These are phyloP conservation scores for Hypholoma fasciculare DNA, from an alignment of 768 basidiomycete species.

Conservation along the genomic window DNA sequence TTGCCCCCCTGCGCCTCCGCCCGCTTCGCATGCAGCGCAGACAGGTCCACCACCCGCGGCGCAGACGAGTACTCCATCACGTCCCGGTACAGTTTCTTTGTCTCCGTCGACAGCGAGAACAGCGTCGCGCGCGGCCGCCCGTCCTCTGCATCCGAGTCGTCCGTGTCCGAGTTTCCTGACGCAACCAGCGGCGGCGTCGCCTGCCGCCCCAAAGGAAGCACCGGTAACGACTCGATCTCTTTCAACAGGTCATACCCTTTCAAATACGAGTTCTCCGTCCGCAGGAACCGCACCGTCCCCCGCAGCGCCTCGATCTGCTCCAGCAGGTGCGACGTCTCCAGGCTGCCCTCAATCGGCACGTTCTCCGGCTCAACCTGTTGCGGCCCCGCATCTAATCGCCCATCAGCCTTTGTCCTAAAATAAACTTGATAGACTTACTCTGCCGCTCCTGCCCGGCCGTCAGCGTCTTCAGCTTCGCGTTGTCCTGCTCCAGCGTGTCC, in stretches of 20 bases:
- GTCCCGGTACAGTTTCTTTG: conserved; percentile 85
- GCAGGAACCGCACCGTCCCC: conserved; percentile 88
- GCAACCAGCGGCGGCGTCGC: conserved; percentile 70
- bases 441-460: conserved; percentile 70
- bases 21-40: conserved; percentile 53
- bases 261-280: conserved; percentile 90
- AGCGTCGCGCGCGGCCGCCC: conserved; percentile 49
- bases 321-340: conserved; percentile 85
- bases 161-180: conserved; percentile 67
- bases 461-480: conserved; percentile 74
- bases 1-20: conserved; percentile 48
- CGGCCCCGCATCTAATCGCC: conserved; percentile 39
- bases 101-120: conserved; percentile 75
- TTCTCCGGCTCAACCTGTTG: conserved; percentile 60
- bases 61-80: conserved; percentile 84
- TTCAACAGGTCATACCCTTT: conserved; percentile 89
- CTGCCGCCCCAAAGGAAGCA: conserved; percentile 48
- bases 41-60: conserved; percentile 85
- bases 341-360: conserved; percentile 69
- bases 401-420: not conserved
- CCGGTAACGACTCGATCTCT: conserved; percentile 76
- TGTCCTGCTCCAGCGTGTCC: conserved; percentile 86
- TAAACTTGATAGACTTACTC: conserved; percentile 40
- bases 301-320: conserved; percentile 96
- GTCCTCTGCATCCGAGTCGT: conserved; percentile 54